Base-by-base conservation (phyloP, 2,329 filamentous ascomycete genomes). In the Cyanodermella asteris region DNA sequence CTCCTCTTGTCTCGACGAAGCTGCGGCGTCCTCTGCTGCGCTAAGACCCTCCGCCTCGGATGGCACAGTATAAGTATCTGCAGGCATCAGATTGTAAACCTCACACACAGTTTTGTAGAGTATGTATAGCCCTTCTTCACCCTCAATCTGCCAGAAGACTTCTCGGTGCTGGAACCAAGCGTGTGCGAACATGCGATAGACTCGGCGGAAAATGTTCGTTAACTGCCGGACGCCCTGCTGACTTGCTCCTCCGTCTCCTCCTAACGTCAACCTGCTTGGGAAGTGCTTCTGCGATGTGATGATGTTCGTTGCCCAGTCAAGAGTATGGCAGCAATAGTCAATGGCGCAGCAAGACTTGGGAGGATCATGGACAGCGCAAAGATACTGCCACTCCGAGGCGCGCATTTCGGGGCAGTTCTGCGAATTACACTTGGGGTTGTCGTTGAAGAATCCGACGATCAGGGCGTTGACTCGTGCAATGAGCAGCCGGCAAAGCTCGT, bases 61-160 rank as follows among this genome's bases (percentile, higher is more conserved):
- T 1, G 87, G 84, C 22, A 97, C 69, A 31, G 90, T 94, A 53
- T 94, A 93, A 44, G 90, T 93, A 50, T 94, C 87, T 25, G 78
- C 71, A 1, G 81, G 81, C 16, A 97, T 69, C 31, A 94, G 59
- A 36, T 74, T 72, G 48, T 91, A 93, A 38, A 73, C 62, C 45
- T 97, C 87, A 48, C 84, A 94, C 13, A 94, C 82, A 0, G 75
- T 87, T 59, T 93, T 94, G 61, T 94, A 97, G 41, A 97, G 73
- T 29, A 91, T 67, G 45, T 97, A 97, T 7, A 97, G 55, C 1
- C 87, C 87, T n/a, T 78, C 80, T 44, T 81, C 69, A 7, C 67
- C 66, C 51, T 97, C 87, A 2, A 94, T 73, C 20, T 76, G 70
- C 81, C 84, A 94, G 47, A 94, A 97, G 26, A 93, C 78, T 28